Base-by-base conservation (phyloP, 2,329 filamentous ascomycete species). In the Apiospora pterosperma region DNA sequence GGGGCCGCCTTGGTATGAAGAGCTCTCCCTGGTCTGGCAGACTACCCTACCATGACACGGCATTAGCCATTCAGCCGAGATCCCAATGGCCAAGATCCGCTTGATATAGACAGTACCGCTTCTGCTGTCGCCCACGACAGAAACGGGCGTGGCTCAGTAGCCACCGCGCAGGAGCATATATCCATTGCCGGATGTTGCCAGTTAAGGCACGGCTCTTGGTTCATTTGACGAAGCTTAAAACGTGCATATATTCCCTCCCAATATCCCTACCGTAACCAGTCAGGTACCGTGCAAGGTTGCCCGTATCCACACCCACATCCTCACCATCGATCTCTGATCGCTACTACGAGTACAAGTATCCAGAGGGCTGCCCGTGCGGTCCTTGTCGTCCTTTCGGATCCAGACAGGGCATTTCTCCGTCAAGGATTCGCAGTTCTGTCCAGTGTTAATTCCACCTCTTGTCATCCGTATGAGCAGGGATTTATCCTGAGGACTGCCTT, bases 61-160 rank as follows among this genome's bases (percentile, higher is more conserved):
- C 79, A 82, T 81, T 79, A 81, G 73, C 79, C 78, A 81, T 82
- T 81, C 79, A 82, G 80, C 80, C 80, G 79, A 81, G 73, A 79
- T 74, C 75, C 73, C 71, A 77, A 77, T 76, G 72, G 72, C 67
- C 75, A 73, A 75, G 76, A 73, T 72, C 74, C 66, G 72, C 72
- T 75, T 70, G 71, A 71, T 73, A 75, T 79, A 76, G 75, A 73
- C 72, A 42, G 38, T 62, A 31, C 39, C 60, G 68, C 72, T 73
- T 68, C 70, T 75, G 69, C 69, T 73, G 71, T 73, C 71, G 68
- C 70, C 72, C 69, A 74, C 75, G 71, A 72, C 69, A 69, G 69
- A 67, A 69, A 67, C 69, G 67, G 71, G 69, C 76, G 77, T 80
- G 78, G 78, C 77, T 79, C 74, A 79, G 76, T 74, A 74, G 69